phyloP scores from a whole-genome alignment of 331 rosid species.

The Malus hybrid region DNA sequence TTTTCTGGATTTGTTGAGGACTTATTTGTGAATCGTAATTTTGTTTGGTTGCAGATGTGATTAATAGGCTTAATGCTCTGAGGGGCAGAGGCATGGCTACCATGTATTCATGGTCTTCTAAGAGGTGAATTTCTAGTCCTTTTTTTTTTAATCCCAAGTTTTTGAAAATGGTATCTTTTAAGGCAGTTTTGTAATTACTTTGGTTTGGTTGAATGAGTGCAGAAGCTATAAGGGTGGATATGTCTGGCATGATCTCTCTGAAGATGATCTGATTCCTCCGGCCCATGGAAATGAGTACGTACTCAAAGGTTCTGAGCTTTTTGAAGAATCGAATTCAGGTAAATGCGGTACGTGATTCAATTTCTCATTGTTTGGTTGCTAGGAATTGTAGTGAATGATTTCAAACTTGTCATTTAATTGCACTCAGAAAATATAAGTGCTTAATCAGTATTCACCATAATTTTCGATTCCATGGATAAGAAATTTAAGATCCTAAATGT shows the following conservation, averaged over 20 bases:
- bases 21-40: not conserved
- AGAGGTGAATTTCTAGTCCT: conserved; percentile 42
- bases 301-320: conserved; percentile 90
- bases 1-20: conserved; percentile 20
- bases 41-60: conserved; percentile 56
- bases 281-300: conserved; percentile 85
- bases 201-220: conserved; percentile 19
- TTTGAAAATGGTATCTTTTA: not conserved
- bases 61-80: conserved; percentile 53
- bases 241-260: conserved; percentile 92
- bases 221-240: conserved; percentile 85
- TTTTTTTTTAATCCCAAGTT: not conserved
- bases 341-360: not conserved
- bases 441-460: not conserved
- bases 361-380: conserved; percentile 7
- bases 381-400: not conserved
- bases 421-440: not conserved
- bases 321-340: conserved; percentile 77
- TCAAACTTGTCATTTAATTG: not conserved
- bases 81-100: conserved; percentile 93
- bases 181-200: not conserved
- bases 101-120: conserved; percentile 82
- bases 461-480: not conserved
- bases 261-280: conserved; percentile 69
- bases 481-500: conserved; percentile 5